A percentile compares a stretch with the other conserved stretches of the same genome.
Evolutionary conservation across 2,329 filamentous ascomycete species (phyloP).

Genomic region (Xylariales sp.): DNA sequence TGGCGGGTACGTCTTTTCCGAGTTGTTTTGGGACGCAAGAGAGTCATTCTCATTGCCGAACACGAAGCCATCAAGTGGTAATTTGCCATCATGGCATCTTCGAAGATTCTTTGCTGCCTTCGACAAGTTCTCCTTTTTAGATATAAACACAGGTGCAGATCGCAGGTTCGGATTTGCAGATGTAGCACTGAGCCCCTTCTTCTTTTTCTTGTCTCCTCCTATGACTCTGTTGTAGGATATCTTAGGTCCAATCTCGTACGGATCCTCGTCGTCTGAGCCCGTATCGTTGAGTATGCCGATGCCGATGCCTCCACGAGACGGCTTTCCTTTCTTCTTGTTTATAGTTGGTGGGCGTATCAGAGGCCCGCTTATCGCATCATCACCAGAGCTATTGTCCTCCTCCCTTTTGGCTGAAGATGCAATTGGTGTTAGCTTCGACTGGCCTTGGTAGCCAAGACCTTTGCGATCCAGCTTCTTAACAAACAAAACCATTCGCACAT

Average conservation of each 20-base stretch:
- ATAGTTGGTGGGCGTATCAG: constrained; percentile 16
- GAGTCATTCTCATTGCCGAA: constrained; percentile 53
- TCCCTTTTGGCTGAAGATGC: constrained; percentile 17
- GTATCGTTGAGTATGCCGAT: constrained; percentile 88
- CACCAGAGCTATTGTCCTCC: constrained; percentile 31
- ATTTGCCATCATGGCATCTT: constrained; percentile 77
- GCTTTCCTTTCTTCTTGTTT: constrained; percentile 48
- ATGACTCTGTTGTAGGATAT: constrained; percentile 83
- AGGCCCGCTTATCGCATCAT: constrained; percentile 39
- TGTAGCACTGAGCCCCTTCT: constrained; percentile 39
- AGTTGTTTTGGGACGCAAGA: constrained; percentile 37
- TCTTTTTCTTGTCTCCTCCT: constrained; percentile 74
- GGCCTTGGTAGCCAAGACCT: constrained; percentile 64
- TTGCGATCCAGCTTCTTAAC: constrained; percentile 63
- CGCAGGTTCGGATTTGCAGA: constrained; percentile 60
- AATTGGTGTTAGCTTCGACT: constrained; percentile 44
- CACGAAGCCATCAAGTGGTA: constrained; percentile 73
- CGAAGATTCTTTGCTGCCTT: constrained; percentile 45
- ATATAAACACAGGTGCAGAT: constrained; percentile 69
- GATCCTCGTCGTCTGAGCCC: constrained; percentile 91
- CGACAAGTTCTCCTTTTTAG: constrained; percentile 52
- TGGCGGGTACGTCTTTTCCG: constrained; percentile 50
- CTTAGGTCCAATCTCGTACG: constrained; percentile 85
- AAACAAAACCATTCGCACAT: constrained; percentile 65
- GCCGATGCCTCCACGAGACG: constrained; percentile 66